Evolutionary conservation across 768 basidiomycete species (phyloP), one percentile per base, ranked within the genome.

Genomic region (Mycena venus): DNA sequence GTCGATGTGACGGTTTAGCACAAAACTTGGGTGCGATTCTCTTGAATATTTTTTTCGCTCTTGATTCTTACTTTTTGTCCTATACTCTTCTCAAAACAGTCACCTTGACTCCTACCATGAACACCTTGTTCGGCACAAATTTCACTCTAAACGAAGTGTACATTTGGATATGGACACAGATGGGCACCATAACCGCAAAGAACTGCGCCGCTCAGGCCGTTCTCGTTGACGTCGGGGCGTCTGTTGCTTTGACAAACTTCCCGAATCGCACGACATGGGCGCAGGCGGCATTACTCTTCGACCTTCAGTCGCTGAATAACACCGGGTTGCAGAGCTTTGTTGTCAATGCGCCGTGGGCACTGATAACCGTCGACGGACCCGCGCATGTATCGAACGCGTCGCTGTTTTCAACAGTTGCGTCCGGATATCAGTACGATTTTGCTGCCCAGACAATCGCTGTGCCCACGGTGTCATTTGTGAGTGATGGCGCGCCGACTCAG

Each of bases 341-440:
- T 34, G 75, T 79, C 66, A 79, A 82, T 27, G 87, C 90, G 10
- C 85, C 89, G 8, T 94, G 91, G 91, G 75, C 78, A 19, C 75
- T 79, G 12, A 73, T 92, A 34, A 77, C 79, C 21, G 71, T 67
- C 10, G 90, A 89, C 79, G 87, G 87, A 2, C 87, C 90, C 4
- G 78, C 84, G 5, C 31, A 68, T 25, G 36, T 77, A n/a, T 65
- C 77, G 14, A 77, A 83, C 51, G 74, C 81, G 10, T 78, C 82
- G 5, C 65, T 78, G 19, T 90, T 90, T 77, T 79, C 86, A 19
- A 86, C 83, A 12, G 83, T 82, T 2, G 81, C 83, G 17, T 86
- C 88, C 32, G 93, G 92, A 9, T 92, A 87, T 76, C 84, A 75
- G 29, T 93, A 89, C 79, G 85, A 94, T 79, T 93, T 93, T 78